Evolutionary conservation across 2,329 filamentous ascomycete genomes (phyloP).

Genomic region (Claviceps humidiphila): DNA sequence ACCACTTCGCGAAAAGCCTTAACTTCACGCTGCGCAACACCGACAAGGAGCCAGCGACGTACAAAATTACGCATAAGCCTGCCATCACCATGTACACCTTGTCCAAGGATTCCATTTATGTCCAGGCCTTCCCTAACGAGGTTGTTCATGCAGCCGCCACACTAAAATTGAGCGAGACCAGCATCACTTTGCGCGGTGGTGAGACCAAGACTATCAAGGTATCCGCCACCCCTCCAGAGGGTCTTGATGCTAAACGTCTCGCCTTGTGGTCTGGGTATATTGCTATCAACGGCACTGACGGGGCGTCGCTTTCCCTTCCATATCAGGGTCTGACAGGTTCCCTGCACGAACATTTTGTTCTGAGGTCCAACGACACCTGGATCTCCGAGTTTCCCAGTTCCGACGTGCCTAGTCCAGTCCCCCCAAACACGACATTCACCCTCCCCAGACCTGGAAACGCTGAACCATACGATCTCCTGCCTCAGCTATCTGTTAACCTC

Average conservation of each 20-base stretch:
- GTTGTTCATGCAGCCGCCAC: constrained; percentile 26
- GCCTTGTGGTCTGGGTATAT: constrained; percentile 8
- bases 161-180: constrained; percentile 4
- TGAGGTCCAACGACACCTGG: constrained; percentile 14
- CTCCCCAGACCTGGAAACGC: constrained; percentile 27
- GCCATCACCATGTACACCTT: constrained; percentile 41
- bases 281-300: constrained; percentile 22
- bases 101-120: constrained; percentile 18
- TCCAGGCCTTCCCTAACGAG: constrained; percentile 32
- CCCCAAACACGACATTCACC: constrained; percentile 24
- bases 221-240: constrained; percentile 1
- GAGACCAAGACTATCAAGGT: constrained; percentile 5
- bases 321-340: constrained; percentile 28
- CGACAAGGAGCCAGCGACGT: constrained; percentile 33
- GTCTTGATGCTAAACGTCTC: constrained; percentile 4
- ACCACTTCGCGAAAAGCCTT: constrained; percentile 34
- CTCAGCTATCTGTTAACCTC: constrained; percentile 26
- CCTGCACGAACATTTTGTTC: constrained; percentile 16
- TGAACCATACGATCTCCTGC: constrained; percentile 20
- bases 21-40: constrained; percentile 45
- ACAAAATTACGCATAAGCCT: constrained; percentile 35
- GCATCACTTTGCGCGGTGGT: constrained; percentile 2
- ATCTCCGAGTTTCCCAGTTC: constrained; percentile 21
- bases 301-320: constrained; percentile 23
- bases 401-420: constrained; percentile 7